A percentile compares a stretch with the other conserved stretches of the same genome.
Conservation (phyloP, 2,329 filamentous ascomycete genomes). For the Colletotrichum chlorophyti region DNA sequence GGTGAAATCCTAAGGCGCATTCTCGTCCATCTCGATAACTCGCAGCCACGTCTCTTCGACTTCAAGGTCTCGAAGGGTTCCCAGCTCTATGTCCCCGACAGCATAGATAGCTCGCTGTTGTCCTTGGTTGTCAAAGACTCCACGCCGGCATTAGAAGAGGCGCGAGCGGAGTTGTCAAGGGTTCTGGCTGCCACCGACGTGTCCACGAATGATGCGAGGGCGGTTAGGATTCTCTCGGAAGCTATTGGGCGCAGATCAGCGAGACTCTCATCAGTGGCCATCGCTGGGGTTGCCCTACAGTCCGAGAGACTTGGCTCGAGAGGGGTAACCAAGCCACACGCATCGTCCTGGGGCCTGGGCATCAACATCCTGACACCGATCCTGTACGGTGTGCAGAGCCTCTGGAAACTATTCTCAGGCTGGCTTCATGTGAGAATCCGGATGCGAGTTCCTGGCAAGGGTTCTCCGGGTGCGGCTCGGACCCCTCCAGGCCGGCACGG, state of each 20-base stretch:
- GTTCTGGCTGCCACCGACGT: constrained; percentile 49
- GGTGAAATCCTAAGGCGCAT: constrained; percentile 76
- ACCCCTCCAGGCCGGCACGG: not conserved
- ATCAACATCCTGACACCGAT: constrained; percentile 2
- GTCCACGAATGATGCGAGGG: constrained; percentile 65
- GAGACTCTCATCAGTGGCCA: constrained; percentile 31
- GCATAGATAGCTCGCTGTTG: constrained; percentile 72
- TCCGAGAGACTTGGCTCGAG: constrained; percentile 23
- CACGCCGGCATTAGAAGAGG: constrained; percentile 57
- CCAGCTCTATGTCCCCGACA: constrained; percentile 67
- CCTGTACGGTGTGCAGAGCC: not conserved
- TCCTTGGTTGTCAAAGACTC: constrained; percentile 68
- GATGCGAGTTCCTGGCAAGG: not conserved
- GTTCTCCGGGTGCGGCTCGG: fast-evolving
- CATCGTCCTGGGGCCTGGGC: not conserved
- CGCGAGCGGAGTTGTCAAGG: constrained; percentile 39
- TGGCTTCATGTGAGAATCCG: constrained; percentile 1
- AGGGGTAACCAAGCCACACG: not conserved
- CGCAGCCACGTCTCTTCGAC: not conserved
- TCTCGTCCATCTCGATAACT: constrained; percentile 52
- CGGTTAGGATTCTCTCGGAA: constrained; percentile 63
- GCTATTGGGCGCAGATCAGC: constrained; percentile 32
- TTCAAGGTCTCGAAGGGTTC: constrained; percentile 12
- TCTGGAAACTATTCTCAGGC: not conserved
- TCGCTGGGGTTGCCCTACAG: constrained; percentile 33